Conservation (phyloP, 1,284 basidiomycete genomes). For the Ceratobasidium sp. region DNA sequence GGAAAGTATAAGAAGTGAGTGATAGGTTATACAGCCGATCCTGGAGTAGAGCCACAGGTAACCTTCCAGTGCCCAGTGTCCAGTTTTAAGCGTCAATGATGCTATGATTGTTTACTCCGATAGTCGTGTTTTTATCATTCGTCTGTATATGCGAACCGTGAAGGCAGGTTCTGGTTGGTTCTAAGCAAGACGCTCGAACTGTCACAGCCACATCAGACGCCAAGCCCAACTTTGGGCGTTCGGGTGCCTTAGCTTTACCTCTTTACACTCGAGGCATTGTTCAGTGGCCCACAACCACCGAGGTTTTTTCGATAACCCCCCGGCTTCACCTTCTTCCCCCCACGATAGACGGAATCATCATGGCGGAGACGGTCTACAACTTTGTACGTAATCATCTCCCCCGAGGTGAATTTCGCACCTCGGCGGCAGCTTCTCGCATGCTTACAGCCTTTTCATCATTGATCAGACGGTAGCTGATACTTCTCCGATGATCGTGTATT, state of each 20-base stretch:
- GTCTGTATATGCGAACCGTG: not conserved
- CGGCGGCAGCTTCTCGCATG: not conserved
- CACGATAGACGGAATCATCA: not conserved
- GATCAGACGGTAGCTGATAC: conserved; percentile 28
- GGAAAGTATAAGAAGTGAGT: no score
- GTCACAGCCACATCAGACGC: conserved; percentile 38
- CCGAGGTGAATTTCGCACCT: not conserved
- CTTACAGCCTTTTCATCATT: not conserved
- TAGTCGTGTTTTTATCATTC: no score
- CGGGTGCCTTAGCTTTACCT: not conserved
- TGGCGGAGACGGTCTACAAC: conserved; percentile 24
- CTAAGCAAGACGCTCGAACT: not conserved
- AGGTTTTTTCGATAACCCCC: conserved; percentile 13
- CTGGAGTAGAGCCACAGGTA: no score
- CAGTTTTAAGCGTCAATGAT: no score
- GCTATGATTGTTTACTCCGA: no score
- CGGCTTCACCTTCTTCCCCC: not conserved
- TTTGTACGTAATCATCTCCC: conserved; percentile 12
- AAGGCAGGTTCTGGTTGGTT: not conserved
- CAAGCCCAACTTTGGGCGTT: not conserved
- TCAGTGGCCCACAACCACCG: not conserved
- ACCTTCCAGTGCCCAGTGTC: no score
- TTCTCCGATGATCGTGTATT: conserved; percentile 3
- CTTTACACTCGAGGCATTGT: not conserved
- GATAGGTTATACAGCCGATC: no score